Conservation (phyloP, 2,329 filamentous ascomycete genomes). For the Fusarium newnesense region DNA sequence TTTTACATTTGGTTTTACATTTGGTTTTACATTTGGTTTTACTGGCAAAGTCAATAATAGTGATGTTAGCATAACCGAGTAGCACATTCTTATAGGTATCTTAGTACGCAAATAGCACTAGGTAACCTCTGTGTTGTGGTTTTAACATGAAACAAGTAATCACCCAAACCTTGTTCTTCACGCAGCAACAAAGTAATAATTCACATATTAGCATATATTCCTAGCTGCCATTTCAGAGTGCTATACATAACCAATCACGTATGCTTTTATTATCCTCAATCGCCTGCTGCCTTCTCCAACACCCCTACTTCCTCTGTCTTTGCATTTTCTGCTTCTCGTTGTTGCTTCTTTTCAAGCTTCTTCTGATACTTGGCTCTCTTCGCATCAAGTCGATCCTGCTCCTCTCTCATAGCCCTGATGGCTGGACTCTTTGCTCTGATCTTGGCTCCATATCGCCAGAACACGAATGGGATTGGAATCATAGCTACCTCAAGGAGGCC, state of each 20-base stretch:
- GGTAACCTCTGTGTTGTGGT: background rate
- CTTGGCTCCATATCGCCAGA: slow-evolving; percentile 70
- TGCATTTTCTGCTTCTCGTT: slow-evolving; percentile 1
- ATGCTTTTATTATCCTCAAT: background rate
- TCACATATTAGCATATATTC: too few relatives aligned
- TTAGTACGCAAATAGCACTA: background rate
- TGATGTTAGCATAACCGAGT: background rate
- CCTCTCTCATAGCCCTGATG: slow-evolving; percentile 57
- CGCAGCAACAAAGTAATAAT: background rate
- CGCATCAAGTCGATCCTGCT: slow-evolving; percentile 52
- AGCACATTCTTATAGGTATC: background rate
- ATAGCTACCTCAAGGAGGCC: slow-evolving; percentile 77
- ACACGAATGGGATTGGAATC: slow-evolving; percentile 83
- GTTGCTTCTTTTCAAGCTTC: slow-evolving; percentile 32
- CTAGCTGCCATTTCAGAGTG: background rate
- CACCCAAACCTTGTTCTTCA: background rate
- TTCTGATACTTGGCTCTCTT: slow-evolving; percentile 48
- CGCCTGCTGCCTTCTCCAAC: slow-evolving; percentile 7
- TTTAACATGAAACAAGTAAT: background rate
- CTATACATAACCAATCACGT: background rate
- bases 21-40: background rate
- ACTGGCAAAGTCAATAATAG: background rate
- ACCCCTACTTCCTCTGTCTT: slow-evolving; percentile 8
- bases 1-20: background rate
- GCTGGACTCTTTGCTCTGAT: slow-evolving; percentile 64